phyloP scores from a whole-genome alignment of 257 asterid species.

The Nicotiana tomentosiformis region DNA sequence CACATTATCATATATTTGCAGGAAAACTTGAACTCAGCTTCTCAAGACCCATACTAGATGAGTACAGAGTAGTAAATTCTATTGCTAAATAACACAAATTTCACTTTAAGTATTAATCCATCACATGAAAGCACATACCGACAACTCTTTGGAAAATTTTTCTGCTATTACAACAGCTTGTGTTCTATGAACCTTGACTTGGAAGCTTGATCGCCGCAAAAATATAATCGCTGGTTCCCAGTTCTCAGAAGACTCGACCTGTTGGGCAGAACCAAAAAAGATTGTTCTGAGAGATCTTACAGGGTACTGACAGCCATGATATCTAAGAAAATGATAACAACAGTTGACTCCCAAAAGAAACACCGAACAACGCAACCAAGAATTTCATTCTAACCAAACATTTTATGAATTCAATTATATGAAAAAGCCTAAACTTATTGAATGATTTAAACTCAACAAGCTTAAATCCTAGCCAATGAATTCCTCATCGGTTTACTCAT shows the following conservation, averaged over 20 bases:
- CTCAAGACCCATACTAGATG: not conserved
- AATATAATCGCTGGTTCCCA: slow-evolving; percentile 75
- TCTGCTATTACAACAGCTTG: slow-evolving; percentile 60
- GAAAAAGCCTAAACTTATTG: not conserved
- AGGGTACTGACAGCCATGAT: not conserved
- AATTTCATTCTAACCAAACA: not conserved
- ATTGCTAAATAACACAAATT: not conserved
- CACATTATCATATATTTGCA: not conserved
- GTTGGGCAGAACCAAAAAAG: slow-evolving; percentile 22
- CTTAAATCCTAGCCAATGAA: not conserved
- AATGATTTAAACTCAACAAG: not conserved
- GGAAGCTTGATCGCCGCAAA: slow-evolving; percentile 69
- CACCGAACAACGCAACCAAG: not conserved
- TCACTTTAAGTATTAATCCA: slow-evolving; percentile 4
- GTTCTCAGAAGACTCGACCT: slow-evolving; percentile 73
- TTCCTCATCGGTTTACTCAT: not conserved
- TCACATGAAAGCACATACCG: slow-evolving; percentile 47
- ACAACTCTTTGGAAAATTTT: slow-evolving; percentile 65
- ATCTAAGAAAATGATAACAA: not conserved
- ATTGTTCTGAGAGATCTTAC: not conserved
- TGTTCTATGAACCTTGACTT: slow-evolving; percentile 62
- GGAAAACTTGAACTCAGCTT: not conserved
- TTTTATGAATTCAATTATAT: not conserved
- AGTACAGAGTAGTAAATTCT: not conserved
- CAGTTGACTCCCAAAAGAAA: not conserved